Evolutionary conservation across 352 stramenopile species (phyloP), one percentile per base, ranked within the genome.

Genomic region (Lagenidium giganteum): DNA sequence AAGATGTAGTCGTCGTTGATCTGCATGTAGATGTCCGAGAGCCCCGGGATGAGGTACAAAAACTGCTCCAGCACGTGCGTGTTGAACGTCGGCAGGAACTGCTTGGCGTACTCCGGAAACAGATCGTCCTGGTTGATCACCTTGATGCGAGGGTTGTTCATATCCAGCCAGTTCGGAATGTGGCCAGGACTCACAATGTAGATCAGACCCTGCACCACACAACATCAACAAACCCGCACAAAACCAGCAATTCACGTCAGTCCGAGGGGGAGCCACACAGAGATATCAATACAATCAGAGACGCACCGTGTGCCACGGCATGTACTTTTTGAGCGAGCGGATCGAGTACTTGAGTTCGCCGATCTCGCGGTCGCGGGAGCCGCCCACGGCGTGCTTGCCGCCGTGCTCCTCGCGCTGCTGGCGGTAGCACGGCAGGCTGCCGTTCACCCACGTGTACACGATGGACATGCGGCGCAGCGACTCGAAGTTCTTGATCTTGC

Each of bases 1-100:
- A 95, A 95, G 34, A 95, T 57, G 53, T 93, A 95, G 65, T 95
- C 83, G 56, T 95, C 83, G 54, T 95, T 95, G 42, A 95, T 65
- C 47, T 95, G 80, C 65, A 95, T 93, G 58, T 80, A 95, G 33
- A 89, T 81, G 45, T 95, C 83, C 35, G 83, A 90, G 20, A 95
- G 66, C 0, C 78, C 83, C 3, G 83, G 83, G 40, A 95, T 93
- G 14, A 74, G 45, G 51, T 95, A 86, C 42, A 95, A 47, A 48
- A 91, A 95, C 61, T 95, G 83, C 60, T 95, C 83, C 29, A 95
- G 87, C 34, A 93, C 80, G 60, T 95, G 73, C 37, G 83, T 93
- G 65, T 95, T 92, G 61, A 92, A 95, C 17, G 76, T 86, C 11
- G 80, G 83, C 26, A 95, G 54, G 48, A 87, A 87, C 18, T 49